Percentiles rank a stretch among this genome's conserved stretches.
phyloP scores from a whole-genome alignment of 108 stramenopile genomes.

The Pseudonitzschia pungens region DNA sequence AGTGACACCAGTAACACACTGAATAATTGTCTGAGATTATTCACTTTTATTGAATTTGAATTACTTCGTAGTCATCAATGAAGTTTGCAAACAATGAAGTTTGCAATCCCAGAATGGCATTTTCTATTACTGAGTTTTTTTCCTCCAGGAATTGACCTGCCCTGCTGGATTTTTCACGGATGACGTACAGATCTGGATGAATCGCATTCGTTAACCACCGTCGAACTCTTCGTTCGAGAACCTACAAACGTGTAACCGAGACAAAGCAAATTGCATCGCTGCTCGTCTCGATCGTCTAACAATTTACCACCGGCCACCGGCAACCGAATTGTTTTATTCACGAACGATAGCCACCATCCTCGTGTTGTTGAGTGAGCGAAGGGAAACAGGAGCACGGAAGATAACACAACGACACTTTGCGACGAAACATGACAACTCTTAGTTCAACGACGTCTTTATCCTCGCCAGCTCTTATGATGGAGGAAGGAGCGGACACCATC shows the following conservation, averaged over 20 bases:
- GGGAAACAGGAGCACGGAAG: neutral
- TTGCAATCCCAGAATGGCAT: too few relatives aligned
- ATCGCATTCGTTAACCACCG: neutral
- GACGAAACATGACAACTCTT: slow-evolving; percentile 27
- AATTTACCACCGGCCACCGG: neutral
- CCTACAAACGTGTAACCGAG: neutral
- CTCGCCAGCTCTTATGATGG: slow-evolving; percentile 49
- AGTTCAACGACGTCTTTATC: slow-evolving; percentile 25
- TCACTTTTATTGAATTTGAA: too few relatives aligned
- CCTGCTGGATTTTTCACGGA: neutral
- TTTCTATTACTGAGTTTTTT: too few relatives aligned
- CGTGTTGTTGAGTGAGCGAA: neutral
- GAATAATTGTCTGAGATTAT: too few relatives aligned
- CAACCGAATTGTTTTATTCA: neutral
- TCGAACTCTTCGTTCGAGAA: slow-evolving; percentile 1
- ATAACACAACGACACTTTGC: neutral
- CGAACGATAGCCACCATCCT: neutral
- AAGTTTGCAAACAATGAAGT: too few relatives aligned
- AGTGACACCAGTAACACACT: too few relatives aligned
- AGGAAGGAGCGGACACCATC: slow-evolving; percentile 37
- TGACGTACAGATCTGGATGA: neutral
- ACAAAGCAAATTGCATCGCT: neutral
- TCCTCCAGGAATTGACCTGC: too few relatives aligned
- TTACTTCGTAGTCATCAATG: too few relatives aligned
- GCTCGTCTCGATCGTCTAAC: neutral